phyloP scores from a whole-genome alignment of 495 filamentous ascomycete species.

The Haplographium delicatum region DNA sequence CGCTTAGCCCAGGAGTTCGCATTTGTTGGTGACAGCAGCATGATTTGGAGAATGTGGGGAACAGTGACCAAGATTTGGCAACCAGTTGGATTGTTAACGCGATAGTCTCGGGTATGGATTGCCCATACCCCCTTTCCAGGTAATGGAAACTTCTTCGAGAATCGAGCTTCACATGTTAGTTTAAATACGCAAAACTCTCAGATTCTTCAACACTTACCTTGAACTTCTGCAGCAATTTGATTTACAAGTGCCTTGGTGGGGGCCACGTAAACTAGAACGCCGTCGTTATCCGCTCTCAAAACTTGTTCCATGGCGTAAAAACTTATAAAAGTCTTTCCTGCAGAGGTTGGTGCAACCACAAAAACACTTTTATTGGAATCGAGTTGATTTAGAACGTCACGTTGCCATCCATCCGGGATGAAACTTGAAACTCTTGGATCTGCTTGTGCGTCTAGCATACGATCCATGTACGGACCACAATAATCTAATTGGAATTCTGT shows the following conservation, averaged over 20 bases:
- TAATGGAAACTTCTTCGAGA: slow-evolving; percentile 53
- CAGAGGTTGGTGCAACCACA: slow-evolving; percentile 72
- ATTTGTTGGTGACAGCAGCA: slow-evolving; percentile 64
- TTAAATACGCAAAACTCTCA: no score
- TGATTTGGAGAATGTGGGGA: slow-evolving; percentile 72
- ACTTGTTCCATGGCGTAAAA: slow-evolving; percentile 81
- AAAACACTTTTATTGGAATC: slow-evolving; percentile 64
- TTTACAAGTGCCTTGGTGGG: slow-evolving; percentile 81
- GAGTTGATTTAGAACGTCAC: slow-evolving; percentile 65
- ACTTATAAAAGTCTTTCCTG: slow-evolving; percentile 53
- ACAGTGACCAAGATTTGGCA: slow-evolving; percentile 76
- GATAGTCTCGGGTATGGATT: slow-evolving; percentile 69
- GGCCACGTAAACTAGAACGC: slow-evolving; percentile 70
- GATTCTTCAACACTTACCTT: no score
- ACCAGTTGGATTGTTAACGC: slow-evolving; percentile 62
- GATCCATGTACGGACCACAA: slow-evolving; percentile 70
- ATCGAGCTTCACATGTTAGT: no score
- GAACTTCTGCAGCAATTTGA: slow-evolving; percentile 73
- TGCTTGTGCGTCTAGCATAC: slow-evolving; percentile 59
- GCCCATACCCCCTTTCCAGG: slow-evolving; percentile 67
- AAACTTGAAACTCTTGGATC: slow-evolving; percentile 62
- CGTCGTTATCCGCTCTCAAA: slow-evolving; percentile 58
- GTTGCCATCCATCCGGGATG: slow-evolving; percentile 71
- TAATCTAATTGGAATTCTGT: slow-evolving; percentile 39
- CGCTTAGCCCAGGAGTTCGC: slow-evolving; percentile 60